Conservation (phyloP, 495 filamentous ascomycete genomes). For the Hyphodiscus hymeniophilus region DNA sequence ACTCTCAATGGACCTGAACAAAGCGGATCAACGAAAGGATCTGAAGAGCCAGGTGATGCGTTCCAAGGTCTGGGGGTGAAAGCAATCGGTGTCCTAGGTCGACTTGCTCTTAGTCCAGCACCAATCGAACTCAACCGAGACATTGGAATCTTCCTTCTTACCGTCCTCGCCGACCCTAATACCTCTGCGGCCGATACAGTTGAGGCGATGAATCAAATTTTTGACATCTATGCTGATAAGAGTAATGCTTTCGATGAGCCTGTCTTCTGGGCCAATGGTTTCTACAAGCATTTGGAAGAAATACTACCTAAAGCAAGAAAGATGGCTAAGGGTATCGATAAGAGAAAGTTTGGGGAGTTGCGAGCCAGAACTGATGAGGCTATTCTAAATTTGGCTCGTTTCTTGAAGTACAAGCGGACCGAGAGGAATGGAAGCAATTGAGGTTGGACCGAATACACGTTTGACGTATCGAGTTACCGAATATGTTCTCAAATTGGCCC, state of each 20-base stretch:
- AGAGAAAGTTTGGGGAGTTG: slow-evolving; percentile 41
- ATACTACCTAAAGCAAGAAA: slow-evolving; percentile 39
- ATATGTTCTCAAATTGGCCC: background rate
- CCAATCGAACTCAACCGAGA: slow-evolving; percentile 40
- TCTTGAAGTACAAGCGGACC: slow-evolving; percentile 53
- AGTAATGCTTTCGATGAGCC: slow-evolving; percentile 41
- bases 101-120: slow-evolving; percentile 40
- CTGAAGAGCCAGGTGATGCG: slow-evolving; percentile 29
- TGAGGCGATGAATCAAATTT: slow-evolving; percentile 52
- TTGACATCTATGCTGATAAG: slow-evolving; percentile 55
- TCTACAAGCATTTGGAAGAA: slow-evolving; percentile 47
- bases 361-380: slow-evolving; percentile 48
- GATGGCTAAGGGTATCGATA: slow-evolving; percentile 48
- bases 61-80: slow-evolving; percentile 48
- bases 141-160: slow-evolving; percentile 51
- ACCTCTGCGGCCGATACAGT: slow-evolving; percentile 41
- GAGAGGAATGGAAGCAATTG: slow-evolving; percentile 19
- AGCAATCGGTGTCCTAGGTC: slow-evolving; percentile 53
- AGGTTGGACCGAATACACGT: background rate
- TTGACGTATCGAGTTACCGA: too few relatives aligned
- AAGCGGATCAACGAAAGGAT: slow-evolving; percentile 11
- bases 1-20: slow-evolving; percentile 13
- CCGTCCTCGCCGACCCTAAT: slow-evolving; percentile 35
- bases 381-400: slow-evolving; percentile 45
- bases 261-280: slow-evolving; percentile 53